A percentile compares a stretch with the other conserved stretches of the same genome.
Evolutionary conservation across 129 eudicot species (phyloP).

Genomic region (Flaveria trinervia): DNA sequence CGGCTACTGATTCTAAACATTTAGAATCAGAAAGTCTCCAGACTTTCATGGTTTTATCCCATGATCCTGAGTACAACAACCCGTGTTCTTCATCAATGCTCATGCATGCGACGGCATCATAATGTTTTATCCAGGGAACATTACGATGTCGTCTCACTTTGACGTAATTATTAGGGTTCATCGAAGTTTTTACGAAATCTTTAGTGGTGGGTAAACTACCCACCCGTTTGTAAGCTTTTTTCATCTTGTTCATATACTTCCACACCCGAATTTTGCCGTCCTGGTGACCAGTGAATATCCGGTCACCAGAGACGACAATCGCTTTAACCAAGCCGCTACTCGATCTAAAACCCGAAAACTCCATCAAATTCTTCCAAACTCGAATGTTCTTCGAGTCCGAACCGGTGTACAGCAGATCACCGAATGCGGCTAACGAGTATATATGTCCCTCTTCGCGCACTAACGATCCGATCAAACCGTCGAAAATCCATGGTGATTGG

Average conservation of each 20-base stretch:
- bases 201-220: too few relatives aligned
- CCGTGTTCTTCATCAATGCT: conserved; percentile 44
- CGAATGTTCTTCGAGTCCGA: conserved; percentile 59
- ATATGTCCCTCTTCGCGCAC: conserved; percentile 67
- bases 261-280: conserved; percentile 52
- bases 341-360: conserved; percentile 60
- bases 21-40: conserved; percentile 67
- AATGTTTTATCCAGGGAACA: conserved; percentile 59
- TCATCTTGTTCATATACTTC: conserved; percentile 20
- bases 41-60: conserved; percentile 68
- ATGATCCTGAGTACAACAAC: conserved; percentile 63
- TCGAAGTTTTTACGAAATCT: conserved; percentile 35
- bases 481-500: conserved; percentile 70
- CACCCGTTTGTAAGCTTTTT: too few relatives aligned
- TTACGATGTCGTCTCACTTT: conserved; percentile 44
- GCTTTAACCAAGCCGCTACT: not conserved
- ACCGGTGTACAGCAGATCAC: conserved; percentile 59
- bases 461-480: conserved; percentile 51
- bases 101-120: conserved; percentile 57
- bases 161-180: conserved; percentile 50
- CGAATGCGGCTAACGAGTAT: conserved; percentile 58
- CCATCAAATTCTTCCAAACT: conserved; percentile 60
- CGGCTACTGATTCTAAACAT: conserved; percentile 51
- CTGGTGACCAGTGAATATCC: not conserved
- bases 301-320: not conserved